Percentiles rank a stretch among this genome's conserved stretches.
phyloP scores from a whole-genome alignment of 331 rosid species.

The Pyracantha coccinea region DNA sequence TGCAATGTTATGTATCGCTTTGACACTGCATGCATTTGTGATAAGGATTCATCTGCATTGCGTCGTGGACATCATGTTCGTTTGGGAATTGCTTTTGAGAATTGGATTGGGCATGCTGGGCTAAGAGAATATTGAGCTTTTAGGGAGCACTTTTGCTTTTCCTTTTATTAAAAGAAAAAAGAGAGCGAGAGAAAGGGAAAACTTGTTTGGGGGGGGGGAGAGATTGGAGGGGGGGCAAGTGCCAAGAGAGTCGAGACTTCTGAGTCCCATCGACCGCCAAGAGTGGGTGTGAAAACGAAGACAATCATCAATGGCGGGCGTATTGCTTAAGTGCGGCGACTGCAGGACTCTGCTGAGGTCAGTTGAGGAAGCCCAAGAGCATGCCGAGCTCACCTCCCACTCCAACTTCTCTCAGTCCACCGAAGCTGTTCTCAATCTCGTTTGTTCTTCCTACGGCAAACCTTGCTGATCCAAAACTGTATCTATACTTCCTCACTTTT shows the following conservation, averaged over 20 bases:
- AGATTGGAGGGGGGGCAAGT: neutral
- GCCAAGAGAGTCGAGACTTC: neutral
- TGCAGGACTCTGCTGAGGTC: constrained; percentile 76
- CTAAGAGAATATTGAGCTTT: neutral
- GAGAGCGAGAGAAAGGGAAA: neutral
- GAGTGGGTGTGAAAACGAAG: neutral
- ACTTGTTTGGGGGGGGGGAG: too few species aligned
- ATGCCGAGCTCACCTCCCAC: constrained; percentile 90
- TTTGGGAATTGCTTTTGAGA: neutral
- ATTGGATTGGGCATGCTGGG: neutral
- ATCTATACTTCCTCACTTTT: neutral
- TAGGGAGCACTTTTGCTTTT: neutral
- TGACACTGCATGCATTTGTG: too few species aligned
- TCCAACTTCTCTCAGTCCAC: constrained; percentile 91
- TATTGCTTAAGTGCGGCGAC: constrained; percentile 90
- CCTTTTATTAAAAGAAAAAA: neutral
- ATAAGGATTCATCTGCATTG: too few species aligned
- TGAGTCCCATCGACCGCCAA: neutral
- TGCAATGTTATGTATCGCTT: too few species aligned
- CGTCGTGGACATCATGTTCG: too few species aligned
- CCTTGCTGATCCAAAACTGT: constrained; percentile 99
- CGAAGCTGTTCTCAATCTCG: constrained; percentile 85
- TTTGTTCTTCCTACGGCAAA: constrained; percentile 75
- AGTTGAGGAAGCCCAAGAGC: constrained; percentile 85
- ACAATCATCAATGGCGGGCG: constrained; percentile 61